These are phyloP conservation scores for Elsinoe necatrix DNA, from an alignment of 2,329 filamentous ascomycete genomes.

Conservation along the genomic window DNA sequence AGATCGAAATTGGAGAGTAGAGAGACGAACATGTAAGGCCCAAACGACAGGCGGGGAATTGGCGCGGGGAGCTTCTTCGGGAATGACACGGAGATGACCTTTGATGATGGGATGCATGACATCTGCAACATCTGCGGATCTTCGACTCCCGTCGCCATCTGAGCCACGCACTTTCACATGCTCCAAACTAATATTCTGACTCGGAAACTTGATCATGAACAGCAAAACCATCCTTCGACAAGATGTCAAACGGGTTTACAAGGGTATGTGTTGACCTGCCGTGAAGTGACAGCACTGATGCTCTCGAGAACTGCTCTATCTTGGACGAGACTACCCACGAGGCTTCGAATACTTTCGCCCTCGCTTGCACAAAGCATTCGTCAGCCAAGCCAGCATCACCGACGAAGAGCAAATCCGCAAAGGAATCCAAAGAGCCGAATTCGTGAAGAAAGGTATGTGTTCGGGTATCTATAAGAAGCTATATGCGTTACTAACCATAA, in stretches of 20 bases:
- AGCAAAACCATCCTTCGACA: constrained; percentile 49
- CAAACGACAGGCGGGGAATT: background rate
- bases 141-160: background rate
- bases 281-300: background rate
- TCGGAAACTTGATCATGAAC: constrained; percentile 29
- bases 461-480: background rate
- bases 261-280: constrained; percentile 48
- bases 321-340: constrained; percentile 78
- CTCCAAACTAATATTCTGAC: constrained; percentile 8
- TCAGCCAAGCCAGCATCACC: constrained; percentile 58
- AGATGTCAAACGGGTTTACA: constrained; percentile 80
- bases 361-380: constrained; percentile 77
- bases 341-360: constrained; percentile 76
- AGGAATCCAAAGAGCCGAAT: constrained; percentile 70
- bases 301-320: constrained; percentile 63
- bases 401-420: constrained; percentile 68
- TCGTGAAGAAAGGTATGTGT: constrained; percentile 73
- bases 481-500: background rate
- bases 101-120: constrained; percentile 2
- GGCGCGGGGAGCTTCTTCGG: background rate
- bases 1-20: background rate
- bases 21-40: background rate
- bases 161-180: background rate
- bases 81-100: constrained; percentile 4
- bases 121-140: background rate